Conservation (phyloP, 257 asterid genomes). For the Capsicum pubescens region DNA sequence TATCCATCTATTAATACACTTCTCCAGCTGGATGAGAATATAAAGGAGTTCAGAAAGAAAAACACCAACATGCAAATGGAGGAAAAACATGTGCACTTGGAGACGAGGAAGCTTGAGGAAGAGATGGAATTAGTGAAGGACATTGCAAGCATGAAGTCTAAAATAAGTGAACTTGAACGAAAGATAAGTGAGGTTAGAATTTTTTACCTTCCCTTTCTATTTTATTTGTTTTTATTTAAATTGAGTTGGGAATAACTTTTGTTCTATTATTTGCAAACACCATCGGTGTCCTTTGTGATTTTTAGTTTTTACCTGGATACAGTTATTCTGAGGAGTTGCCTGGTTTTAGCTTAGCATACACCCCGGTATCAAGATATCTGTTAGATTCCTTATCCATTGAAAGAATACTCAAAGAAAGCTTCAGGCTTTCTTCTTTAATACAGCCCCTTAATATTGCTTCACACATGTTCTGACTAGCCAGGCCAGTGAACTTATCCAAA, state of each 20-base stretch:
- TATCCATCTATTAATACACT: slow-evolving; percentile 6
- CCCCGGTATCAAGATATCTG: slow-evolving; percentile 42
- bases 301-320: not conserved
- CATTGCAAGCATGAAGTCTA: slow-evolving; percentile 37
- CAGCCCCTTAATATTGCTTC: slow-evolving; percentile 78
- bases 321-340: not conserved
- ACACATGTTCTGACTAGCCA: slow-evolving; percentile 63
- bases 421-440: slow-evolving; percentile 67
- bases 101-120: slow-evolving; percentile 31
- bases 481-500: slow-evolving; percentile 52
- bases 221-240: too few species aligned
- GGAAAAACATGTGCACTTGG: slow-evolving; percentile 14
- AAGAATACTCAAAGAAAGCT: slow-evolving; percentile 66
- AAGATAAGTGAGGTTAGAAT: slow-evolving; percentile 47
- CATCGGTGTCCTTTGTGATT: not conserved
- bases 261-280: not conserved
- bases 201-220: slow-evolving; percentile 3
- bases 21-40: slow-evolving; percentile 37
- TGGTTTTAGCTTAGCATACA: not conserved
- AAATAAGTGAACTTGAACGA: slow-evolving; percentile 41
- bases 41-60: slow-evolving; percentile 33
- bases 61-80: slow-evolving; percentile 27
- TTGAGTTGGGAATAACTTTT: not conserved
- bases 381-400: slow-evolving; percentile 55
- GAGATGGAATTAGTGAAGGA: slow-evolving; percentile 39